Base-by-base conservation (phyloP, 352 stramenopile genomes). In the Phytophthora pini region DNA sequence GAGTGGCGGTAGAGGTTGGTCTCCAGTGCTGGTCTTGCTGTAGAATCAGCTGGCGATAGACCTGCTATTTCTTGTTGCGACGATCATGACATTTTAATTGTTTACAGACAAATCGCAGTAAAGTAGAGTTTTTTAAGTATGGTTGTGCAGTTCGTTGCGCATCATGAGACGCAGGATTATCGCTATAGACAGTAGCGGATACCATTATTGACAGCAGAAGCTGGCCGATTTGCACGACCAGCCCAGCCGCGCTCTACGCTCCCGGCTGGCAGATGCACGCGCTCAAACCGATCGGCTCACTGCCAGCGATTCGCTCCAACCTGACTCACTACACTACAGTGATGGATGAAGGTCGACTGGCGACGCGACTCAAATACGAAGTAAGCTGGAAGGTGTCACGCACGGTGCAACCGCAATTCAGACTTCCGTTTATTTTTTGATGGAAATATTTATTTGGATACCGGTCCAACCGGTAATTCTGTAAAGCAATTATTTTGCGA, bases 211-310 rank as follows among this genome's bases (percentile, higher is more conserved):
- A 13, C 15, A 50, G 54, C 31, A 20, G 17, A 36, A 45, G 24
- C 34, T 31, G 36, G 40, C 17, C 47, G 56, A 64, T 56, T 57
- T 63, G 56, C 24, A 56, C 11, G 49, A 59, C 51, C 57, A 45
- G 44, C 22, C 52, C 45, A 57, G 61, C 59, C 34, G 56, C 34
- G 9, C 32, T 50, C 31, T 43, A 36, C 24, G 34, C 43, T 62
- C 29, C 51, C 60, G 32, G 13, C 52, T 68, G 61, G 61, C 26
- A 51, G 61, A 43, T 58, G 51, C 31, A 51, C 52, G 48, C 40
- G 40, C 36, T 61, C 31, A 54, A 46, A 55, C 11, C 17, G 22
- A 22, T 40, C 49, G 29, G 17, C 20, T 6, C 13, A 52, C 27
- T 22, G 13, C 26, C 31, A n/a, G 27, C 47, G 15, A 40, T 36